Base-by-base conservation (phyloP, 768 basidiomycete genomes). In the Tulasnella sp. region DNA sequence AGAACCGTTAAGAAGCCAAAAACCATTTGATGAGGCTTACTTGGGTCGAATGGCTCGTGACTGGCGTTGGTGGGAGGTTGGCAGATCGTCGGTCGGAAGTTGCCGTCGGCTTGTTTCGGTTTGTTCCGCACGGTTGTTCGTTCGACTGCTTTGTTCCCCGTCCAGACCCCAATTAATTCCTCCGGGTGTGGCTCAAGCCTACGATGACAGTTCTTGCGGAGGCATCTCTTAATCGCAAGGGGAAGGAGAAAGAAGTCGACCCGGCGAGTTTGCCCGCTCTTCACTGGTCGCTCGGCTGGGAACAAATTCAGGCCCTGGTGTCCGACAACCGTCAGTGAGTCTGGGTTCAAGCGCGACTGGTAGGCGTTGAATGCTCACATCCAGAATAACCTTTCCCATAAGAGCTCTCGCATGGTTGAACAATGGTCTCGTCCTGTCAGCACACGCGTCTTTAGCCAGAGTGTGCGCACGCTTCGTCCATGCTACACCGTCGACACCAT, bases 381-480 rank as follows among this genome's bases (percentile, higher is more conserved):
- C n/a, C 29, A 5, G 18, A 32, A 37, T 10, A 37, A 23, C 11
- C 35, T 35, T 71, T 23, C 13, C 23, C 18, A 2, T 18, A n/a
- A 77, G 76, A 23, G 23, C 76, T 46, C n/a, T 70, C 10, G 29
- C 29, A 40, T 77, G 76, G 76, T 26, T 67, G 20, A 46, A 70
- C n/a, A 77, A 42, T 16, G 69, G 69, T 40, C 37, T 55, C n/a
- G 42, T 77, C 29, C 51, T 70, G 37, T 72, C 40, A 26, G 40
- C 67, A 18, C 76, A 77, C 51, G 26, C 76, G 69, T 70, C 32
- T 13, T 55, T 77, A 42, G 61, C 76, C 11, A 39, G 70, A 35
- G 69, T 77, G 23, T 72, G 70, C 44, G 76, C 42, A 10, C 76
- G 70, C n/a, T 40, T 35, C 76, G 70, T 77, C 77, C 70, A 77